Evolutionary conservation across 768 basidiomycete genomes (phyloP).

Genomic region (Suillus placidus): DNA sequence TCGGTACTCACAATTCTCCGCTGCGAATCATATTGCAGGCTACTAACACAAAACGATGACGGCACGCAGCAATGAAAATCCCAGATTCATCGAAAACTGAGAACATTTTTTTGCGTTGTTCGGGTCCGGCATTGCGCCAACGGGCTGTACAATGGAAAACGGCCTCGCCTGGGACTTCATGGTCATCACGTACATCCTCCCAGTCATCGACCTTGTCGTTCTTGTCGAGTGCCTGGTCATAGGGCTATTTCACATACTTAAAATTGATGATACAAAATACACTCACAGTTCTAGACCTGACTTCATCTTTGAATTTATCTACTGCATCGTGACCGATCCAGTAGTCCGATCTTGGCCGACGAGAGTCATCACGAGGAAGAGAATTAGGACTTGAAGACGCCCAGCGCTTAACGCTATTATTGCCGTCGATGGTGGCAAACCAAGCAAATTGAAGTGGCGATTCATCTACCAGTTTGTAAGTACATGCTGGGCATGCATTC

Average conservation of each 20-base stretch:
- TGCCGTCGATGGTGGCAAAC: slow-evolving; percentile 8
- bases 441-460: slow-evolving; percentile 1
- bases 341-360: background rate
- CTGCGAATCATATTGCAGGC: slow-evolving; percentile 3
- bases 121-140: slow-evolving; percentile 8
- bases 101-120: slow-evolving; percentile 7
- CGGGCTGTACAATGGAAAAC: background rate
- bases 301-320: slow-evolving; percentile 9
- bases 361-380: background rate
- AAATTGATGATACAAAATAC: background rate
- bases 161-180: background rate
- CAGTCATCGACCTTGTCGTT: background rate
- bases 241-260: too few relatives aligned
- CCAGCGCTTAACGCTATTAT: slow-evolving; percentile 6
- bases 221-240: too few relatives aligned
- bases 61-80: background rate
- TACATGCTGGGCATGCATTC: slow-evolving; percentile 15
- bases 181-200: background rate
- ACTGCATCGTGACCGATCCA: background rate
- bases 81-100: background rate
- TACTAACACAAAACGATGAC: background rate
- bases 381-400: background rate
- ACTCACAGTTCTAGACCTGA: background rate
- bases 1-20: background rate
- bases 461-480: slow-evolving; percentile 12